Base-by-base conservation (phyloP, 78 protist species). In the Guillardia theta region DNA sequence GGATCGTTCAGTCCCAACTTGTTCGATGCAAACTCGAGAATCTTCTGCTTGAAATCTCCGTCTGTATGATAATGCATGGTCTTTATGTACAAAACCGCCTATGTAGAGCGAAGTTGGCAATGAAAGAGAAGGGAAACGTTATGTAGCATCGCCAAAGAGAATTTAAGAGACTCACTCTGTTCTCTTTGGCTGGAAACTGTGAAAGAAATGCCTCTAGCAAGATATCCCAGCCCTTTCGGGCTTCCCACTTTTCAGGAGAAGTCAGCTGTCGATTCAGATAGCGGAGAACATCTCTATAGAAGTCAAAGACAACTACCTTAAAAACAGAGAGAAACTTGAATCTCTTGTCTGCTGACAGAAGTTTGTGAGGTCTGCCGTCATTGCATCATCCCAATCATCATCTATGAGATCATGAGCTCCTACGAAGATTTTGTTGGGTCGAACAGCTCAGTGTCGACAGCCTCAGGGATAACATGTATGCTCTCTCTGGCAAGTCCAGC, bases 281-380 rank as follows among this genome's bases (percentile, higher is more conserved):
- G 87, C 27, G 87, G 41, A 43, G 87, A 37, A 0, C 5, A 70
- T 37, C 87, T 43, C 9, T 36, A n/a, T n/a, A n/a, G n/a, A n/a
- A n/a, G n/a, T n/a, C n/a, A n/a, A n/a, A n/a, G n/a, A n/a, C n/a
- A n/a, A n/a, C n/a, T n/a, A n/a, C 10, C 80, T 87, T 87, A 62
- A 87, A 87, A 39, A 87, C 62, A 10, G 64, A 46, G 37, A 87
- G 92, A 39, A 87, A 87, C 53, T 87, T 87, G 92, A n/a, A 87
- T 50, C 62, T 50, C 0, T 0, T 6, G 53, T 47, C 53, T n/a
- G n/a, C 62, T 0, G 64, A 50, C 64, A 87, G 24, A 5, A 8
- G 64, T 15, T 8, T 33, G 45, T 47, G 62, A 30, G 64, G 39
- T 19, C 45, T 4, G 53, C n/a, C n/a, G n/a, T n/a, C n/a, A n/a